Base-by-base conservation (phyloP, 202 grass and related monocot genomes). In the Dendrocalamus latiflorus region DNA sequence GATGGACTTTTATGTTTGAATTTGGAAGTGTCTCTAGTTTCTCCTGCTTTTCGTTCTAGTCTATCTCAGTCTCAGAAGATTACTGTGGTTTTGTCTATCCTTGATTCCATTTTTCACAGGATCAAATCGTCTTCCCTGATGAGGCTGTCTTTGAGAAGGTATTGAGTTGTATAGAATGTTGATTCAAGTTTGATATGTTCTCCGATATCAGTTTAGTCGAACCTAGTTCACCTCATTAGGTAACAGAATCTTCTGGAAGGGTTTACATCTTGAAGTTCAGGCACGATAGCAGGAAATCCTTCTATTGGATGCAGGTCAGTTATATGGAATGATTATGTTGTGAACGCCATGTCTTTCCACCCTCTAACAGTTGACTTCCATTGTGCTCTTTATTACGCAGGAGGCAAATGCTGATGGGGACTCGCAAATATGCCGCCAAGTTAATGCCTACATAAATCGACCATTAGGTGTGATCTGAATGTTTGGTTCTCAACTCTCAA, bases 71-170 rank as follows among this genome's bases (percentile, higher is more conserved):
- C 25, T 74, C 42, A 89, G 48, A 49, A 73, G 20, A 70, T 49
- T 88, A 57, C 18, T 14, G 8, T 68, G 70, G 14, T n/a, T 76
- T 85, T 78, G 77, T 74, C 43, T 87, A 75, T 83, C 83, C 77
- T 89, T 93, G 79, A 93, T 79, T 83, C 76, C 37, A 61, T 71
- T 61, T 88, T 85, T 80, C 74, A 64, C 84, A 99, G 93, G 96
- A 96, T 86, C 93, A 95, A 81, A 96, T 99, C 41, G 18, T 99
- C 77, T 91, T 99, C 57, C 96, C 96, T 79, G 89, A 95, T 89
- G 96, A 99, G 88, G 91, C 96, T 62, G 77, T 93, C 75, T 99
- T 95, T 76, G 96, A 96, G 82, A 99, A 99, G 93, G 96, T 99
- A 87, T 65, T n/a, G 48, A 58, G 57, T 76, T 48, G 66, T 44